phyloP scores from a whole-genome alignment of 768 basidiomycete genomes.

The Jaapia argillacea region DNA sequence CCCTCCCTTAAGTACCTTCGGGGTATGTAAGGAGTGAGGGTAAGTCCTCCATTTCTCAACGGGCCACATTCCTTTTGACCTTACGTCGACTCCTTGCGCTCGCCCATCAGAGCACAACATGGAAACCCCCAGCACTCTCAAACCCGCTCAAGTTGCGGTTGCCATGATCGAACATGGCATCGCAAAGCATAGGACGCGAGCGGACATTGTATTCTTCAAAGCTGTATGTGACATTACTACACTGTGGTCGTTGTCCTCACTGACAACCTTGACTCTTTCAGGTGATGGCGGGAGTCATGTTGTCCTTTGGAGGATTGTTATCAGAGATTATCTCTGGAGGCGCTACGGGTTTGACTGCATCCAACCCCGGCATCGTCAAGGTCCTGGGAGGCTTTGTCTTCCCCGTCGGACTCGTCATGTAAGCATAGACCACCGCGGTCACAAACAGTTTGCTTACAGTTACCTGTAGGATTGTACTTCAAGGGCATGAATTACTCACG shows the following conservation, averaged over 20 bases:
- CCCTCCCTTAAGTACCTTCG: no score
- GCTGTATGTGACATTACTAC: conserved; percentile 33
- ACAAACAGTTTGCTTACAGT: not conserved
- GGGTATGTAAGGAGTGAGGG: no score
- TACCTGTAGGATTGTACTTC: conserved; percentile 52
- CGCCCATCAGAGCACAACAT: not conserved
- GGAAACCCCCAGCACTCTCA: conserved; percentile 36
- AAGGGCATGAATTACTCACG: conserved; percentile 61
- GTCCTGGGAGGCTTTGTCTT: conserved; percentile 60
- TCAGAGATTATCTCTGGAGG: conserved; percentile 54
- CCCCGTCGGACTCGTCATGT: conserved; percentile 74
- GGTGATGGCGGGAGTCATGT: conserved; percentile 62
- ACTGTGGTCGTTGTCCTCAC: not conserved
- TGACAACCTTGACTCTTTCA: conserved; percentile 18
- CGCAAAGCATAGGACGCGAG: conserved; percentile 53
- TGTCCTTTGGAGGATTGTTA: conserved; percentile 66
- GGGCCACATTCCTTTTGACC: not conserved
- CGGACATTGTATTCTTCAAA: conserved; percentile 54
- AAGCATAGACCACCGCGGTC: conserved; percentile 8
- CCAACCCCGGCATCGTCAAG: conserved; percentile 62
- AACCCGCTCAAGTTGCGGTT: conserved; percentile 47
- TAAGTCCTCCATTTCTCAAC: not conserved
- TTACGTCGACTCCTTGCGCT: not conserved
- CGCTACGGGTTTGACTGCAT: conserved; percentile 33
- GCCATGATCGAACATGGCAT: conserved; percentile 47